Evolutionary conservation across 2,329 filamentous ascomycete genomes (phyloP).

Genomic region (Aspergillus proliferans): DNA sequence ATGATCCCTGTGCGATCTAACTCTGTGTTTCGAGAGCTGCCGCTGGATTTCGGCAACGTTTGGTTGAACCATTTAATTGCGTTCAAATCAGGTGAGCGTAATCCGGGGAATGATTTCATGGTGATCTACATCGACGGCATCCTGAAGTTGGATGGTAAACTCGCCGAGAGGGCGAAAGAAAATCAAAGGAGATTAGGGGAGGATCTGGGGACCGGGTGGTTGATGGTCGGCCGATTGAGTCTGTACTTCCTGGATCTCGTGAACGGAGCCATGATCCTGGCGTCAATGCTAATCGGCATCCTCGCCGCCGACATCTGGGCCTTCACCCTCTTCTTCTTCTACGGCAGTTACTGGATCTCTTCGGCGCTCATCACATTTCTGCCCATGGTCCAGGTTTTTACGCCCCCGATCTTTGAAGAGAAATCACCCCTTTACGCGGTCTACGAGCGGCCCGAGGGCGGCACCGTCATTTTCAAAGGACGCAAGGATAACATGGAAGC

Average conservation of each 20-base stretch:
- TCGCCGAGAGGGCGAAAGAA: background rate
- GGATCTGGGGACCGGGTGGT: conserved; percentile 5
- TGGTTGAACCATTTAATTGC: conserved; percentile 23
- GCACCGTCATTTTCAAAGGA: conserved; percentile 29
- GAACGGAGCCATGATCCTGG: conserved; percentile 19
- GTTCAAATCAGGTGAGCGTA: conserved; percentile 15
- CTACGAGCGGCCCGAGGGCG: conserved; percentile 25
- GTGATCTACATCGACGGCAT: conserved; percentile 19
- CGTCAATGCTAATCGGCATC: conserved; percentile 19
- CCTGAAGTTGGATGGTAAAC: background rate
- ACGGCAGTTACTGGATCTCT: conserved; percentile 23
- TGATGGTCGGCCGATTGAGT: conserved; percentile 10
- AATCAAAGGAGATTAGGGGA: background rate
- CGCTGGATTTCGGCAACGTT: conserved; percentile 22
- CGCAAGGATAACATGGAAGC: conserved; percentile 20
- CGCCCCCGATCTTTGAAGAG: conserved; percentile 8
- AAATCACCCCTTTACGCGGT: conserved; percentile 19
- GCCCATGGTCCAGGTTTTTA: conserved; percentile 16
- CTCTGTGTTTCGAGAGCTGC: conserved; percentile 26
- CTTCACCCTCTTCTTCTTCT: conserved; percentile 22
- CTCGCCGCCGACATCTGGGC: conserved; percentile 26
- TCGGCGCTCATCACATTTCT: conserved; percentile 19
- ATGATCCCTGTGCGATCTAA: conserved; percentile 23
- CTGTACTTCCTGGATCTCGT: conserved; percentile 17
- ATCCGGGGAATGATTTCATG: conserved; percentile 25